phyloP scores from a whole-genome alignment of 257 asterid genomes.

The Capsicum pubescens region DNA sequence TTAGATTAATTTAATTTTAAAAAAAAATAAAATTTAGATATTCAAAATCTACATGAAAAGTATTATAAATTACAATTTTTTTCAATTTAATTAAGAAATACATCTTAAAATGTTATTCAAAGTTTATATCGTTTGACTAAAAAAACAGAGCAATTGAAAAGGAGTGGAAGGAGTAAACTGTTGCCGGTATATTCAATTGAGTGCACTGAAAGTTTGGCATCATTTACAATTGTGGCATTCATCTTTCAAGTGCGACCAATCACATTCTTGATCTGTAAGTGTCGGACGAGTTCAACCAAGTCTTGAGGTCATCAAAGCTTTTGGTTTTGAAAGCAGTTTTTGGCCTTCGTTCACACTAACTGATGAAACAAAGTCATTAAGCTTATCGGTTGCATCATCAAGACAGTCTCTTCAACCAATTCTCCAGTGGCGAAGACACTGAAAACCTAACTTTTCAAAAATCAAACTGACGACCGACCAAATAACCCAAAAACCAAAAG shows the following conservation, averaged over 20 bases:
- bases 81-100: too few species aligned
- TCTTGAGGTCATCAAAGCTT: constrained; percentile 43
- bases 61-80: too few species aligned
- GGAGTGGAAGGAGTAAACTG: constrained; percentile 32
- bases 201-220: constrained; percentile 44
- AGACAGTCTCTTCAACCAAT: not conserved
- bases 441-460: not conserved
- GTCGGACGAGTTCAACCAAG: constrained; percentile 69
- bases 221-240: constrained; percentile 46
- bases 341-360: not conserved
- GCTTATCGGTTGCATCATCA: constrained; percentile 42
- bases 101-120: too few species aligned
- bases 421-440: not conserved
- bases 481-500: not conserved
- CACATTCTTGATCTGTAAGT: constrained; percentile 69
- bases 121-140: too few species aligned
- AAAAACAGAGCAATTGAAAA: too few species aligned
- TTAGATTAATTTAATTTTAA: too few species aligned
- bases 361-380: constrained; percentile 52
- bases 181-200: constrained; percentile 64
- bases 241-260: constrained; percentile 55
- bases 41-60: too few species aligned
- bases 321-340: constrained; percentile 23
- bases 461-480: not conserved
- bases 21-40: too few species aligned